These are phyloP conservation scores for Mesembryanthemum crystallinum DNA, from an alignment of 148 eudicot genomes.

Conservation along the genomic window DNA sequence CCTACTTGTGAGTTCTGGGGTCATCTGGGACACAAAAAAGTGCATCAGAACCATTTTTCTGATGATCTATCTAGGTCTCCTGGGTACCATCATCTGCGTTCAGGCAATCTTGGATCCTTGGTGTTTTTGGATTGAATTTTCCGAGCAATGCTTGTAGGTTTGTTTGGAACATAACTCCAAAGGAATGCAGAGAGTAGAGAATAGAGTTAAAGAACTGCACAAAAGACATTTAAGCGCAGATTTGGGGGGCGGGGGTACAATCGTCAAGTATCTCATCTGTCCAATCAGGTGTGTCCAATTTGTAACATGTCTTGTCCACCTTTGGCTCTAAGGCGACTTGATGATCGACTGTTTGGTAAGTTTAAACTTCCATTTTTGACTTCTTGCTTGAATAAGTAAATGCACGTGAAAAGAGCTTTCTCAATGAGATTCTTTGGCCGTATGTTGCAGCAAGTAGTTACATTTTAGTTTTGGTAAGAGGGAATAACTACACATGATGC, in stretches of 20 bases:
- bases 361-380: not conserved
- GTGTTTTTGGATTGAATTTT: not conserved
- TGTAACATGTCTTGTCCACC: not conserved
- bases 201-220: not conserved
- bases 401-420: too few species aligned
- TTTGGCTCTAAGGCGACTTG: not conserved
- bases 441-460: too few species aligned
- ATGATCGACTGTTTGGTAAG: not conserved
- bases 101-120: not conserved
- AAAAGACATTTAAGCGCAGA: not conserved
- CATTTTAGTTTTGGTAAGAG: too few species aligned
- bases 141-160: too few species aligned
- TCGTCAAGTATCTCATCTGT: not conserved
- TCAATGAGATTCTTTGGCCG: too few species aligned
- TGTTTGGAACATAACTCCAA: too few species aligned
- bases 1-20: conserved; percentile 5
- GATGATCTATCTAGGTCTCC: conserved; percentile 4
- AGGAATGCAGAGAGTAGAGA: not conserved
- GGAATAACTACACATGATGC: too few species aligned
- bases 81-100: not conserved
- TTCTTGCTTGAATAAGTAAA: not conserved
- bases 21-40: not conserved
- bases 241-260: not conserved
- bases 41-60: not conserved
- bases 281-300: not conserved